These are phyloP conservation scores for Entomophthora muscae DNA, from an alignment of 371 early-diverging fungal species.

Conservation along the genomic window DNA sequence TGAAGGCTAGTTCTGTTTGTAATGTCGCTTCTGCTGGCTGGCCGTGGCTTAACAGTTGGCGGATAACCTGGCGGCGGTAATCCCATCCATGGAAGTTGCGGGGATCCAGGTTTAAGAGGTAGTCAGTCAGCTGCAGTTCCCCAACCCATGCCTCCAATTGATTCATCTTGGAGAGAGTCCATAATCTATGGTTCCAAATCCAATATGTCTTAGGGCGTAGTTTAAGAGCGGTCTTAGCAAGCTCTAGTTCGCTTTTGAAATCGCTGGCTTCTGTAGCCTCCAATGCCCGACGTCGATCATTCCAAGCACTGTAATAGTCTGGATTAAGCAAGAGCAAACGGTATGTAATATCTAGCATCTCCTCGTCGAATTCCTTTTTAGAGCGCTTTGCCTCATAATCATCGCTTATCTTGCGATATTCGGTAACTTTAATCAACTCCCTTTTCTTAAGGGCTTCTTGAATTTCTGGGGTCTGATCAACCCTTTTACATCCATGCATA, in stretches of 20 bases:
- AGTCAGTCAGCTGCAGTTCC: constrained; percentile 54
- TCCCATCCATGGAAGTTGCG: constrained; percentile 96
- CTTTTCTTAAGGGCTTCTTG: not conserved
- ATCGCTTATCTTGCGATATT: not conserved
- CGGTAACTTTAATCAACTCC: not conserved
- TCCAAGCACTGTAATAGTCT: constrained; percentile 85
- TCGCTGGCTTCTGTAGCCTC: constrained; percentile 5
- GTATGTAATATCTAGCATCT: constrained; percentile 36
- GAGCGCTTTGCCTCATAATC: not conserved
- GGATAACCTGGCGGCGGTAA: constrained; percentile 69
- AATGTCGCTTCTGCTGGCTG: constrained; percentile 11
- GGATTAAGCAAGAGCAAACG: constrained; percentile 57
- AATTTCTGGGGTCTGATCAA: not conserved
- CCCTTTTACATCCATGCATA: constrained; percentile 7
- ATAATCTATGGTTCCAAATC: constrained; percentile 89
- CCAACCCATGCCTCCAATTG: constrained; percentile 54
- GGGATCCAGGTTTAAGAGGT: constrained; percentile 67
- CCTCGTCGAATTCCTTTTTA: constrained; percentile 9
- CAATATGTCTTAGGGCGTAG: constrained; percentile 79
- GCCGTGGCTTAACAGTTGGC: constrained; percentile 15
- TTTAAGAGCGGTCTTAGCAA: constrained; percentile 38
- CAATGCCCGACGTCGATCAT: constrained; percentile 54
- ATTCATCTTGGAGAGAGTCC: constrained; percentile 54
- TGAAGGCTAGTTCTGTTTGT: constrained; percentile 59
- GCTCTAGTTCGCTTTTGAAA: constrained; percentile 34